A percentile compares a stretch with the other conserved stretches of the same genome.
Evolutionary conservation across 192 early-diverging fungal genomes (phyloP).

Genomic region (Allomyces javanicus): DNA sequence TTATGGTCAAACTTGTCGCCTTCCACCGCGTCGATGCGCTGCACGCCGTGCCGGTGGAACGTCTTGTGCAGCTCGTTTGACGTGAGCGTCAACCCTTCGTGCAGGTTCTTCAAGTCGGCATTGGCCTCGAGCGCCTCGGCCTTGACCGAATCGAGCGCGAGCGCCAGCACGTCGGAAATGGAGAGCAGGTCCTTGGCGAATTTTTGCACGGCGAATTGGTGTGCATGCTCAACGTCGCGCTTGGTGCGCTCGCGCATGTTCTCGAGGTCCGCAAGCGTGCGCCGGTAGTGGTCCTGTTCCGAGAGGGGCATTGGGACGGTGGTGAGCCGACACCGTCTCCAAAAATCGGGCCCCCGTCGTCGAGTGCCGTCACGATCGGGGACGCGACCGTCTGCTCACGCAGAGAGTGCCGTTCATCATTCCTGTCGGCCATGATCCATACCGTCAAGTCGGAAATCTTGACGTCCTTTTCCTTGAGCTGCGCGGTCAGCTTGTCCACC

Average conservation of each 20-base stretch:
- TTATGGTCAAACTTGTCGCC: constrained; percentile 90
- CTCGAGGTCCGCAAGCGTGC: constrained; percentile 87
- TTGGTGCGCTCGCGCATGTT: constrained; percentile 79
- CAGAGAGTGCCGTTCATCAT: background rate
- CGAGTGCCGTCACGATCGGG: no score
- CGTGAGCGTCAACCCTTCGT: constrained; percentile 78
- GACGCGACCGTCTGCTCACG: no score
- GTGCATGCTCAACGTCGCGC: constrained; percentile 59
- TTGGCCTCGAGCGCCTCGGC: constrained; percentile 26
- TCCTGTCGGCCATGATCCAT: background rate
- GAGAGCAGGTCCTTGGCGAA: constrained; percentile 93
- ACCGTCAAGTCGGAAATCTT: constrained; percentile 25
- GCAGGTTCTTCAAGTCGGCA: constrained; percentile 41
- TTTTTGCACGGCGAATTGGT: constrained; percentile 84
- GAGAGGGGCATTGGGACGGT: background rate
- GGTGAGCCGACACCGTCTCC: background rate
- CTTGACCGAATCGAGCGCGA: constrained; percentile 81
- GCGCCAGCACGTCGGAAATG: constrained; percentile 70
- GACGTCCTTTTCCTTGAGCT: constrained; percentile 18
- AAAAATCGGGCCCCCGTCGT: background rate
- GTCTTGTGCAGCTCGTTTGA: constrained; percentile 62
- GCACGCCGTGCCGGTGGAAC: constrained; percentile 63
- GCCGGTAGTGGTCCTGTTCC: constrained; percentile 63
- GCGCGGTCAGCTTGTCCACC: constrained; percentile 13
- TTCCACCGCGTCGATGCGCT: constrained; percentile 25